These are phyloP conservation scores for Tulasnella calospora DNA, from an alignment of 768 basidiomycete species.

Conservation along the genomic window DNA sequence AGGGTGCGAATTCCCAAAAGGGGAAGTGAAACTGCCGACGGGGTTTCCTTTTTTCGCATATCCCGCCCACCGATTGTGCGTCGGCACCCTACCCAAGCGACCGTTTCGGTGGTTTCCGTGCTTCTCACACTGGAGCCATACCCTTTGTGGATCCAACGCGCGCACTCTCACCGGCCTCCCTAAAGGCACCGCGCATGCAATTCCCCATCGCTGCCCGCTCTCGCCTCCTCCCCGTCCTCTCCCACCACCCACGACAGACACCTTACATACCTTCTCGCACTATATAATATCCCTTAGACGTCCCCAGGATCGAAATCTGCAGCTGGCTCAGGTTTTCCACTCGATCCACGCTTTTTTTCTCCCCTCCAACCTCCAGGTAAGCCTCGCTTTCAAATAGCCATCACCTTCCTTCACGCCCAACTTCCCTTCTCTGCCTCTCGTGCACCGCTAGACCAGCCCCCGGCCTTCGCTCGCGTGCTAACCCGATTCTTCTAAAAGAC, in stretches of 20 bases:
- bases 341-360: neutral
- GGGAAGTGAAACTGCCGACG: neutral
- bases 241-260: neutral
- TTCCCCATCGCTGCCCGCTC: neutral
- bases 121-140: neutral
- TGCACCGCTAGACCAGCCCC: neutral
- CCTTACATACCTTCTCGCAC: neutral
- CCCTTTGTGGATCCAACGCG: neutral
- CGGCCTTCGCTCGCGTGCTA: neutral
- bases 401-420: neutral
- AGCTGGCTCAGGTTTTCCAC: conserved; percentile 1
- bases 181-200: conserved; percentile 3
- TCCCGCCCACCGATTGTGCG: neutral
- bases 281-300: neutral
- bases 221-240: neutral
- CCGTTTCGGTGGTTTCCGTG: conserved; percentile 3
- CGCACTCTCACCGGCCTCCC: neutral
- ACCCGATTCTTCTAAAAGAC: neutral
- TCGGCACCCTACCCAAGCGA: neutral
- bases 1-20: neutral
- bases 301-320: neutral
- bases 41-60: neutral
- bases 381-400: neutral
- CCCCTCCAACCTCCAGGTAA: neutral
- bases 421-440: neutral